phyloP scores from a whole-genome alignment of 306 rosid species.

The Corylus avellana region DNA sequence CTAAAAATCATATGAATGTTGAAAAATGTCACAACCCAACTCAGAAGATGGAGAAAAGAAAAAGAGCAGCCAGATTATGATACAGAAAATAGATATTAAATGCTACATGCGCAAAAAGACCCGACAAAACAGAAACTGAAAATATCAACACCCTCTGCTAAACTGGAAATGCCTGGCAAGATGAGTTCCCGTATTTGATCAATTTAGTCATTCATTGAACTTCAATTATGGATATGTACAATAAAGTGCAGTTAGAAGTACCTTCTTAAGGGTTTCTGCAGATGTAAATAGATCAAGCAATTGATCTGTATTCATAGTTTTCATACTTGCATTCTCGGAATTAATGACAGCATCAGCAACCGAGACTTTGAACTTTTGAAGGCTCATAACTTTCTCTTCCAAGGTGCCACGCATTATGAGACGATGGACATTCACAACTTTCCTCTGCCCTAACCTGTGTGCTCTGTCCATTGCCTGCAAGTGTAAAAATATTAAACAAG shows the following conservation, averaged over 20 bases:
- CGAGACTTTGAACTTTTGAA: conserved; percentile 83
- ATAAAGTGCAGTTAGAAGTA: conserved; percentile 20
- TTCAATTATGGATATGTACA: neutral
- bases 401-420: conserved; percentile 97
- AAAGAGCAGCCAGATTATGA: neutral
- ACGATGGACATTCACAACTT: conserved; percentile 93
- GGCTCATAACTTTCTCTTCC: conserved; percentile 97
- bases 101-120: neutral
- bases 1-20: conserved; percentile 32
- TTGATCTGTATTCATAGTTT: conserved; percentile 98
- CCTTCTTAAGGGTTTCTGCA: conserved; percentile 75
- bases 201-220: neutral
- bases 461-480: conserved; percentile 99
- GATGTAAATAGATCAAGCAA: conserved; percentile 93
- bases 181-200: neutral
- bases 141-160: neutral
- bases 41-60: neutral
- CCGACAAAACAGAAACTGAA: neutral
- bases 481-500: conserved; percentile 16
- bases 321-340: conserved; percentile 93
- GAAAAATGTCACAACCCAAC: neutral
- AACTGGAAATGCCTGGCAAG: neutral
- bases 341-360: conserved; percentile 96
- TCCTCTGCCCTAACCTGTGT: conserved; percentile 94
- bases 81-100: neutral